Evolutionary conservation across 768 basidiomycete genomes (phyloP).

Genomic region (Tubosaeta brunneosetosa): DNA sequence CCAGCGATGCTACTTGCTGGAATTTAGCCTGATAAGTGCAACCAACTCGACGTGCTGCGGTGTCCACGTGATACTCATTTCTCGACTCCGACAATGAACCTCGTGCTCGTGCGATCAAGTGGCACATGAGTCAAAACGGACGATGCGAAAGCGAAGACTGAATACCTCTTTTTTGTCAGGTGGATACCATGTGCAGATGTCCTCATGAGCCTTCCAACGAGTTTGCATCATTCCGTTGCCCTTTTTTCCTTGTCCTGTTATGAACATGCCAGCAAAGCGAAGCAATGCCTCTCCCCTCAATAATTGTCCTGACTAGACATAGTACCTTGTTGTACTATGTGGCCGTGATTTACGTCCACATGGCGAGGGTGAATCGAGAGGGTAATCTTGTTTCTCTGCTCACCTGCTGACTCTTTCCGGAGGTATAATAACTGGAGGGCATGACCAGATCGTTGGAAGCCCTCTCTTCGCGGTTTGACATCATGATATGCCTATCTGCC

Average conservation of each 20-base stretch:
- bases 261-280: slow-evolving; percentile 10
- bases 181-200: slow-evolving; percentile 13
- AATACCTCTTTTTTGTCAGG: slow-evolving; percentile 6
- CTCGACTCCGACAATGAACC: neutral
- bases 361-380: slow-evolving; percentile 2
- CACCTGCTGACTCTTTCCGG: neutral
- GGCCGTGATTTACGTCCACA: slow-evolving; percentile 6
- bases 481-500: slow-evolving; percentile 10
- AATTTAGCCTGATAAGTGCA: slow-evolving; percentile 18
- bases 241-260: slow-evolving; percentile 1
- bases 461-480: neutral
- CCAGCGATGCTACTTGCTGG: slow-evolving; percentile 15
- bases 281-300: slow-evolving; percentile 1
- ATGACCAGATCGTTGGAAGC: neutral
- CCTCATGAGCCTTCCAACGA: slow-evolving; percentile 2
- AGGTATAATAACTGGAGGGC: slow-evolving; percentile 17
- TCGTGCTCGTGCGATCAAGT: slow-evolving; percentile 6
- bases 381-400: neutral
- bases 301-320: slow-evolving; percentile 11
- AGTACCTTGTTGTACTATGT: slow-evolving; percentile 3
- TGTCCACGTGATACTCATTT: slow-evolving; percentile 13
- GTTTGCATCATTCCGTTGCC: neutral
- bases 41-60: neutral
- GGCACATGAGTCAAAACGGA: slow-evolving; percentile 7
- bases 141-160: neutral